Evolutionary conservation across 805 yeast species (phyloP).

Genomic region (Lachancea thermotolerans): DNA sequence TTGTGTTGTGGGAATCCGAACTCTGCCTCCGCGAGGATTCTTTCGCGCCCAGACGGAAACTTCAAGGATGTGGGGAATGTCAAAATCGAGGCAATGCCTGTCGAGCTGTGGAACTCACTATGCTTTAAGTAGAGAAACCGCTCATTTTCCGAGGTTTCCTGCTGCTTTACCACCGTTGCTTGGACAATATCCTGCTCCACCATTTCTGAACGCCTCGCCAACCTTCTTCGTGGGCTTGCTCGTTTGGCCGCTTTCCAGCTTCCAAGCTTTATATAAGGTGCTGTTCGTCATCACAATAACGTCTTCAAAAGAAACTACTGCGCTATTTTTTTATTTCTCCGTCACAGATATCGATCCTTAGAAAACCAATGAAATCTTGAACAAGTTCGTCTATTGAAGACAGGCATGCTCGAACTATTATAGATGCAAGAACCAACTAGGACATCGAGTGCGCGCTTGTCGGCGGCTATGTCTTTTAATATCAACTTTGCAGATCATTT

Average conservation of each 20-base stretch:
- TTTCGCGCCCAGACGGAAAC: conserved; percentile 15
- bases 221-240: neutral
- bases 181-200: conserved; percentile 8
- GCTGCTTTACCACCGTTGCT: conserved; percentile 4
- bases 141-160: conserved; percentile 12
- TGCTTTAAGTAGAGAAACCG: conserved; percentile 18
- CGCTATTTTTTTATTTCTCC: too few relatives aligned
- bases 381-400: too few relatives aligned
- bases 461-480: too few relatives aligned
- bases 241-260: too few relatives aligned
- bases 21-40: conserved; percentile 12
- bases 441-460: too few relatives aligned
- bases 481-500: too few relatives aligned
- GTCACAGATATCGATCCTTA: neutral
- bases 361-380: neutral
- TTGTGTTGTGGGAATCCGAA: conserved; percentile 34
- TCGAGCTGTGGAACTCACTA: conserved; percentile 17
- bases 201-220: neutral
- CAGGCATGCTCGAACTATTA: too few relatives aligned
- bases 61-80: conserved; percentile 29
- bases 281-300: too few relatives aligned
- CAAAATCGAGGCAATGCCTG: conserved; percentile 34
- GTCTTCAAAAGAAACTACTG: too few relatives aligned
- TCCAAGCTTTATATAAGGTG: neutral
- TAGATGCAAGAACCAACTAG: too few relatives aligned